A percentile compares a stretch with the other conserved stretches of the same genome.
Conservation (phyloP, 768 basidiomycete species). For the Boletus sp. region DNA sequence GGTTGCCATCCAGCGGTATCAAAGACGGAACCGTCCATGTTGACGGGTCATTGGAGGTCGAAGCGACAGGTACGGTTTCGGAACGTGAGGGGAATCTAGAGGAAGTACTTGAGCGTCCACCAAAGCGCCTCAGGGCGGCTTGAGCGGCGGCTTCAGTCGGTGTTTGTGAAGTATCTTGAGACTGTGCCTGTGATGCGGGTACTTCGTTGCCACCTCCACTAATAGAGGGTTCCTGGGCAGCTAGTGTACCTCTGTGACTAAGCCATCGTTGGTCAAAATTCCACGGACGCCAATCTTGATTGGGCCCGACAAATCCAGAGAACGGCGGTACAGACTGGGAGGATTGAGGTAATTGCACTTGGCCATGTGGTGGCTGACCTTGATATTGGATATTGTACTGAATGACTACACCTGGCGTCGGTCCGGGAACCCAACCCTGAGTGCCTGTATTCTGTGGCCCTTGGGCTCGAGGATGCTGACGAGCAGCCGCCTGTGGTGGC, state of each 20-base stretch:
- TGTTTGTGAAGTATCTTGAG: constrained; percentile 18
- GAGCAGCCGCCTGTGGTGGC: constrained; percentile 33
- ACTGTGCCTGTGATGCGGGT: constrained; percentile 5
- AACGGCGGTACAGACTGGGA: constrained; percentile 49
- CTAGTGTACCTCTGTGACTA: constrained; percentile 8
- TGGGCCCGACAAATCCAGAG: constrained; percentile 61
- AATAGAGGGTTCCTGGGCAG: constrained; percentile 10
- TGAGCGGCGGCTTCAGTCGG: constrained; percentile 58
- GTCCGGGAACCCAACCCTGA: constrained; percentile 34
- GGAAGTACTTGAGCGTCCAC: constrained; percentile 14
- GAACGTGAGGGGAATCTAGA: background rate
- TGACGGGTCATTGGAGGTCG: constrained; percentile 6
- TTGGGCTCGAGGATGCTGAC: constrained; percentile 29
- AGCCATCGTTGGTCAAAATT: constrained; percentile 38
- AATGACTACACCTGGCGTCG: constrained; percentile 50
- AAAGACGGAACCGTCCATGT: constrained; percentile 25
- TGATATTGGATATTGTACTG: constrained; percentile 66
- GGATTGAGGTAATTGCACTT: constrained; percentile 29
- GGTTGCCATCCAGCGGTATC: constrained; percentile 22
- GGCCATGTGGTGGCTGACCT: constrained; percentile 34
- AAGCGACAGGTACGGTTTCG: constrained; percentile 5
- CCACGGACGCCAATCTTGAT: constrained; percentile 67
- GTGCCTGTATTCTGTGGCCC: constrained; percentile 33
- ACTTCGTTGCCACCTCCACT: background rate
- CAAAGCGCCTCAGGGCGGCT: constrained; percentile 59